Conservation (phyloP, 2,329 filamentous ascomycete species). For the Fusarium nodosum region DNA sequence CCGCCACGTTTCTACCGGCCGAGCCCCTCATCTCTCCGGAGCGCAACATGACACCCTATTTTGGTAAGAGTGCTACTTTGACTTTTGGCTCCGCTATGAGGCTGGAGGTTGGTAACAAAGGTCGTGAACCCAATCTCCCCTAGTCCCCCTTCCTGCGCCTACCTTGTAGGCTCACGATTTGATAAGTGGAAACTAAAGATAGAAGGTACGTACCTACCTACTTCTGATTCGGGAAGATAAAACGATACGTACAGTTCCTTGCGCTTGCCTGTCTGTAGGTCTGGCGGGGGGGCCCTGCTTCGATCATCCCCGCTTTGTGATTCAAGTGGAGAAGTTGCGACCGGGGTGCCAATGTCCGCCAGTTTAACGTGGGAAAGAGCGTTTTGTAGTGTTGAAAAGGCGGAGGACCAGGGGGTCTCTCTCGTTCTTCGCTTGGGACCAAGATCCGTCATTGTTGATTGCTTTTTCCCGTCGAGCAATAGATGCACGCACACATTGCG, state of each 20-base stretch:
- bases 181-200: constrained; percentile 4
- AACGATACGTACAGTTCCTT: background rate
- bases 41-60: constrained; percentile 35
- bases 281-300: constrained; percentile 20
- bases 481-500: constrained; percentile 7
- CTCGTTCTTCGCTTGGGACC: background rate
- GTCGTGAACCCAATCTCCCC: constrained; percentile 7
- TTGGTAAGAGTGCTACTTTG: constrained; percentile 22
- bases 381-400: constrained; percentile 47
- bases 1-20: constrained; percentile 46
- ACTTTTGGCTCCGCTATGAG: constrained; percentile 16
- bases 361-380: constrained; percentile 46
- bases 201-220: background rate
- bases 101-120: constrained; percentile 14
- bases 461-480: constrained; percentile 1
- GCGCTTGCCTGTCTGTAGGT: background rate
- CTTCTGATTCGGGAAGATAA: background rate
- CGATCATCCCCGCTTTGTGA: constrained; percentile 39
- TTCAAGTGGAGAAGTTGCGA: constrained; percentile 20
- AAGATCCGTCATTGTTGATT: constrained; percentile 12
- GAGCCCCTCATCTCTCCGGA: constrained; percentile 20
- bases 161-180: background rate
- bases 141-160: background rate
- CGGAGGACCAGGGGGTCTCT: constrained; percentile 39
- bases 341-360: constrained; percentile 43